Conservation (phyloP, 2,329 filamentous ascomycete species). For the Apiospora saccharicola region DNA sequence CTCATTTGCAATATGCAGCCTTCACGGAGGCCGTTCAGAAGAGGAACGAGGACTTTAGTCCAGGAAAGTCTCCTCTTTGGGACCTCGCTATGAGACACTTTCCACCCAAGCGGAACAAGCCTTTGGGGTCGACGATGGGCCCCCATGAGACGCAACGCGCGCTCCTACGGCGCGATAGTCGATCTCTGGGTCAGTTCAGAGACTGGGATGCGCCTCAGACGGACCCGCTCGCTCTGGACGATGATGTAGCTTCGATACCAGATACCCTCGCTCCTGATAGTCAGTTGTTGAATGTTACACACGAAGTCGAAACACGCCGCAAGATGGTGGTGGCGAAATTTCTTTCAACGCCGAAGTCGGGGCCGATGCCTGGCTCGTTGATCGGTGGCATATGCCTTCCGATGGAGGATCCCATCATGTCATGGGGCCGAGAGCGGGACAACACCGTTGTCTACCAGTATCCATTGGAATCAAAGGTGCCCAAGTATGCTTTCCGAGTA, state of each 20-base stretch:
- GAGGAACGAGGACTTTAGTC: slow-evolving; percentile 61
- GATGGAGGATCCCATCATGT: slow-evolving; percentile 71
- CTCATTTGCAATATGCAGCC: slow-evolving; percentile 62
- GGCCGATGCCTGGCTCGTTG: slow-evolving; percentile 12
- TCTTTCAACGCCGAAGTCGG: slow-evolving; percentile 25
- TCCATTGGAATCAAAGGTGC: slow-evolving; percentile 72
- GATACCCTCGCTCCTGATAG: slow-evolving; percentile 48
- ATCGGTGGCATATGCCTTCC: slow-evolving; percentile 68
- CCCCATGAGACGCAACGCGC: neutral
- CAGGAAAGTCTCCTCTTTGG: slow-evolving; percentile 61
- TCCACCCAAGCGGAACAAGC: slow-evolving; percentile 49
- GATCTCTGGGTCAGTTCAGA: slow-evolving; percentile 36
- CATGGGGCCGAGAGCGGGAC: slow-evolving; percentile 76
- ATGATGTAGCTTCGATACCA: slow-evolving; percentile 41
- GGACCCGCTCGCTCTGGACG: slow-evolving; percentile 33
- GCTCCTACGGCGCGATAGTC: slow-evolving; percentile 36
- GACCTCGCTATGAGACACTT: slow-evolving; percentile 66
- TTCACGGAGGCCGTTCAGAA: slow-evolving; percentile 60
- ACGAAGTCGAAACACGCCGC: slow-evolving; percentile 35
- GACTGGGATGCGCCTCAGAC: slow-evolving; percentile 39
- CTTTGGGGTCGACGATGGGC: slow-evolving; percentile 32
- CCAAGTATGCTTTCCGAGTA: slow-evolving; percentile 82
- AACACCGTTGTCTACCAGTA: slow-evolving; percentile 75
- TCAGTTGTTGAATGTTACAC: slow-evolving; percentile 46
- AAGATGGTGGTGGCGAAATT: slow-evolving; percentile 4